phyloP scores from a whole-genome alignment of 2,329 filamentous ascomycete species.

The Fusarium phyllophilum region DNA sequence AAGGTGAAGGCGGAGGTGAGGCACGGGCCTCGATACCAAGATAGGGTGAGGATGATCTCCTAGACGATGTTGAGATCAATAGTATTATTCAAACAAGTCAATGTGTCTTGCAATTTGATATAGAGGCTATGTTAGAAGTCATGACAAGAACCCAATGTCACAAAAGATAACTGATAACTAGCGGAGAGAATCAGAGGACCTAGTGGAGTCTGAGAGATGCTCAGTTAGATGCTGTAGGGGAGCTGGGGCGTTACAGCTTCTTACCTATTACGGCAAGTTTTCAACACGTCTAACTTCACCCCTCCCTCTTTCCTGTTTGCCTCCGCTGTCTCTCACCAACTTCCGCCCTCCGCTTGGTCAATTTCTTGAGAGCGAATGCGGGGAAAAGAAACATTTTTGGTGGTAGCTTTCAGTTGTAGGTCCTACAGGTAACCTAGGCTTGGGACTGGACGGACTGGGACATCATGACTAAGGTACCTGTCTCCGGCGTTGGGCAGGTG shows the following conservation, averaged over 20 bases:
- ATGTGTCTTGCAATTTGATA: background rate
- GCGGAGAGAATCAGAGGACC: background rate
- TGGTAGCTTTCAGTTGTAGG: constrained; percentile 3
- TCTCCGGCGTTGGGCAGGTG: background rate
- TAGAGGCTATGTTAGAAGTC: background rate
- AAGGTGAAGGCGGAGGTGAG: background rate
- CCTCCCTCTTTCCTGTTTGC: constrained; percentile 35
- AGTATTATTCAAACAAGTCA: background rate
- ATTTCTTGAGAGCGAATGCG: constrained; percentile 22
- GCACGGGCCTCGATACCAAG: background rate
- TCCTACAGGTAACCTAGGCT: background rate
- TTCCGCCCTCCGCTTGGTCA: constrained; percentile 21
- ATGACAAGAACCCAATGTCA: background rate
- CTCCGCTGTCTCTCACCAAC: background rate
- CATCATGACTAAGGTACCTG: constrained; percentile 21
- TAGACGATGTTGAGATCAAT: background rate
- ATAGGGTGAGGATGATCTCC: background rate
- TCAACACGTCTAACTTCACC: constrained; percentile 28
- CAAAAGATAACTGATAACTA: constrained; percentile 4
- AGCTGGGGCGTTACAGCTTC: constrained; percentile 12
- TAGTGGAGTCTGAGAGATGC: background rate
- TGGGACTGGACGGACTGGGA: constrained; percentile 1
- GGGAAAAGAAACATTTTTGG: constrained; percentile 28
- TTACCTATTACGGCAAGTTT: constrained; percentile 32
- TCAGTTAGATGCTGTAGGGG: background rate